Evolutionary conservation across 2,329 filamentous ascomycete species (phyloP).

Genomic region (Arthrobotrys entomopaga): DNA sequence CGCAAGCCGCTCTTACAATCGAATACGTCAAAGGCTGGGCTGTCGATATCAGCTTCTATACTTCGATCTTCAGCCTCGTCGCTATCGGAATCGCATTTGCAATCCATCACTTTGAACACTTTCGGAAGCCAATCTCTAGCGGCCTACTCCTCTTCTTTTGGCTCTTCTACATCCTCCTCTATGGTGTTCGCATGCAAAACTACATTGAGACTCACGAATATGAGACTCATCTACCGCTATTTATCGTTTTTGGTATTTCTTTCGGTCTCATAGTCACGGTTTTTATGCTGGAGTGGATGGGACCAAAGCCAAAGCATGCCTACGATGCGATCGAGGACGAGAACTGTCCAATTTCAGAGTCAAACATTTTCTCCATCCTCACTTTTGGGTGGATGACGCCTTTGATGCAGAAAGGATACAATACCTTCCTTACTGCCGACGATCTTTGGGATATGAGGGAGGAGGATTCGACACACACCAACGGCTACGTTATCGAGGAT

Average conservation of each 20-base stretch:
- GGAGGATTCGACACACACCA: slow-evolving; percentile 79
- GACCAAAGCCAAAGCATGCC: slow-evolving; percentile 77
- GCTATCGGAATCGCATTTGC: slow-evolving; percentile 79
- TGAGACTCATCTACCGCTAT: slow-evolving; percentile 74
- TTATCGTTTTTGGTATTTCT: slow-evolving; percentile 77
- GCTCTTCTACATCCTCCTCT: slow-evolving; percentile 82
- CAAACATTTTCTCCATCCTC: slow-evolving; percentile 89
- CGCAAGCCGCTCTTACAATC: slow-evolving; percentile 76
- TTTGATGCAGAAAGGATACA: slow-evolving; percentile 94
- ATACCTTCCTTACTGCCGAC: slow-evolving; percentile 88
- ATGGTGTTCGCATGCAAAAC: slow-evolving; percentile 84
- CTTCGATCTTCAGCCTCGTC: slow-evolving; percentile 75
- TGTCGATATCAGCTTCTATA: slow-evolving; percentile 86
- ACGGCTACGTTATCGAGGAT: slow-evolving; percentile 74
- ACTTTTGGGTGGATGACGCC: slow-evolving; percentile 99
- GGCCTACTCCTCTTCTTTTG: slow-evolving; percentile 92
- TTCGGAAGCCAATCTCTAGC: slow-evolving; percentile 82
- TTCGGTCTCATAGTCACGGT: slow-evolving; percentile 75
- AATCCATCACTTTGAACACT: slow-evolving; percentile 88
- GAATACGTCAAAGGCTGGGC: slow-evolving; percentile 76
- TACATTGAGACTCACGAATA: slow-evolving; percentile 81
- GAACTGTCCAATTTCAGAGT: slow-evolving; percentile 80
- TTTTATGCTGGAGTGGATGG: slow-evolving; percentile 84
- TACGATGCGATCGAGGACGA: slow-evolving; percentile 69
- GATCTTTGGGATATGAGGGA: slow-evolving; percentile 92